Evolutionary conservation across 352 stramenopile genomes (phyloP), one percentile per base, ranked within the genome.

Genomic region (Phytophthora kernoviae): DNA sequence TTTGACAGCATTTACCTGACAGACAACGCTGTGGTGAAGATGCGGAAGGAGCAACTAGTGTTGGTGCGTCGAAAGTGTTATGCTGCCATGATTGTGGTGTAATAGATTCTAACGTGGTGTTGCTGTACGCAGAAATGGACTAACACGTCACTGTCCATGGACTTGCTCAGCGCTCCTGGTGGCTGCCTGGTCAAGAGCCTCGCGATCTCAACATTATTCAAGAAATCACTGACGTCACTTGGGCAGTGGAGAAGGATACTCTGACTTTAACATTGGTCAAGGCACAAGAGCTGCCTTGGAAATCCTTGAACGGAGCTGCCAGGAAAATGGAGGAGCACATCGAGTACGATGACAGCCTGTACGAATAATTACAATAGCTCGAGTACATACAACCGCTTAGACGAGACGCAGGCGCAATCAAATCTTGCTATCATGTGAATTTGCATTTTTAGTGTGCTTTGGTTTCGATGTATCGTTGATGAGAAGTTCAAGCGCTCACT

Each of bases 281-380:
- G 59, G 72, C 72, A 8, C 51, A 83, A 32, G 37, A 63, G 15
- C 36, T 73, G n/a, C 65, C 74, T 24, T 95, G 87, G 87, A 88
- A 57, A 37, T 95, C 87, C 34, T 77, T 95, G 21, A 95, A 95
- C 43, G 83, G 77, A 50, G 87, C 87, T 1, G 81, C 83, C 14
- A 93, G 89, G 65, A 87, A 89, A 37, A 68, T 95, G 58, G 83
- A 93, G 52, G 76, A 90, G 15, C 84, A 95, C 71, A 91, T 95
- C 42, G 73, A 93, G 53, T 95, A 95, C 69, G 84, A 95, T 48
- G 75, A 88, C 18, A 88, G 81, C 53, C 56, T 95, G 26, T 95
- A 84, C 53, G 84, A 93, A 24, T 93, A 76, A 73, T 49, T 33
- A 18, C 24, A 21, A 65, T 42, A 32, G 20, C 15, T 26, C 14